phyloP scores from a whole-genome alignment of 2,329 filamentous ascomycete species.

The Fusarium nematophilum region DNA sequence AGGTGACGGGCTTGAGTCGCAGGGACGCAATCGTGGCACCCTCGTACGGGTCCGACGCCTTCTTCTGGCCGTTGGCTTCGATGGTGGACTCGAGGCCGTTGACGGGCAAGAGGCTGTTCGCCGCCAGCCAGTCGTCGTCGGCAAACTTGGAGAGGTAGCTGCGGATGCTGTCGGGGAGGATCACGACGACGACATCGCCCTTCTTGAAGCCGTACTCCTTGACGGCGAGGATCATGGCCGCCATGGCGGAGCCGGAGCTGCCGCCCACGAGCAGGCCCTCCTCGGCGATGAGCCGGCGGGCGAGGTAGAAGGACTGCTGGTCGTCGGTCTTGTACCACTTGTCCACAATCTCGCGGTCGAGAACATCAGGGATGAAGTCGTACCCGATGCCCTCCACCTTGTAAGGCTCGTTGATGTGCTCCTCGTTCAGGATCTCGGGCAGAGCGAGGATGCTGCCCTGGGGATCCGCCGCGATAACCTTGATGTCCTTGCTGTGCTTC shows the following conservation, averaged over 20 bases:
- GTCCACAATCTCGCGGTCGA: slow-evolving; percentile 83
- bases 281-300: slow-evolving; percentile 90
- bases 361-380: slow-evolving; percentile 95
- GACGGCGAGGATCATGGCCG: slow-evolving; percentile 80
- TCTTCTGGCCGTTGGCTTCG: slow-evolving; percentile 50
- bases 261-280: slow-evolving; percentile 95
- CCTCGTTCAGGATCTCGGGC: slow-evolving; percentile 82
- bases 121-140: slow-evolving; percentile 98
- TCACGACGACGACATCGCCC: slow-evolving; percentile 88
- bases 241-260: slow-evolving; percentile 91
- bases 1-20: slow-evolving; percentile 92
- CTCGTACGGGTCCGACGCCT: slow-evolving; percentile 74
- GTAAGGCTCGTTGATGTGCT: slow-evolving; percentile 84
- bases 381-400: slow-evolving; percentile 99
- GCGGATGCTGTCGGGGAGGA: slow-evolving; percentile 94
- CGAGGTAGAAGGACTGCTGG: slow-evolving; percentile 87
- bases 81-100: slow-evolving; percentile 61
- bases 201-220: slow-evolving; percentile 82
- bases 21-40: slow-evolving; percentile 84
- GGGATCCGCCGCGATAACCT: slow-evolving; percentile 92
- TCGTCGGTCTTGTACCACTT: slow-evolving; percentile 99
- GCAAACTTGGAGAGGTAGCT: slow-evolving; percentile 99
- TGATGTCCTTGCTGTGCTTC: slow-evolving; percentile 87
- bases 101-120: slow-evolving; percentile 88
- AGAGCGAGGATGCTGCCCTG: slow-evolving; percentile 91